Conservation (phyloP, 768 basidiomycete species). For the Rhodotorula sphaerocarpa region DNA sequence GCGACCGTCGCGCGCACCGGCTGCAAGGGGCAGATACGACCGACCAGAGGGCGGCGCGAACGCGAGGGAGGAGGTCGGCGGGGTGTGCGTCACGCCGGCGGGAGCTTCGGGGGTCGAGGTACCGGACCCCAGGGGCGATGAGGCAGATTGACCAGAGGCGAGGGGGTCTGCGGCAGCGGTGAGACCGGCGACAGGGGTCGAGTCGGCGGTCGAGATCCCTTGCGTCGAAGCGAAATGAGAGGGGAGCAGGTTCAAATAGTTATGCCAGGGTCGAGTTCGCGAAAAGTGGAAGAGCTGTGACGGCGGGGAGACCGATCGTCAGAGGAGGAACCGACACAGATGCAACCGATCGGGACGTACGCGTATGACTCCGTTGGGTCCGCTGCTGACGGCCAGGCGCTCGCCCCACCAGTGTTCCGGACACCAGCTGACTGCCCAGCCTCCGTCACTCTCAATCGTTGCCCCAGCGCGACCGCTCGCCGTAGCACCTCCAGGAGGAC, state of each 20-base stretch:
- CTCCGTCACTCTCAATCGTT: conserved; percentile 75
- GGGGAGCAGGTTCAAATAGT: conserved; percentile 44
- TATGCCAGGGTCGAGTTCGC: conserved; percentile 50
- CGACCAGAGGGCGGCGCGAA: conserved; percentile 94
- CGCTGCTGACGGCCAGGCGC: conserved; percentile 67
- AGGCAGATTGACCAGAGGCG: neutral
- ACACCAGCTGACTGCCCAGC: conserved; percentile 92
- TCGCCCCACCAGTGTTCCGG: conserved; percentile 95
- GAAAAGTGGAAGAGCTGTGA: conserved; percentile 68
- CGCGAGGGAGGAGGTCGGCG: conserved; percentile 69
- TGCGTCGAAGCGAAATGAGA: conserved; percentile 8
- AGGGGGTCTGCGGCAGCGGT: conserved; percentile 25
- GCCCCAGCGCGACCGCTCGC: conserved; percentile 32
- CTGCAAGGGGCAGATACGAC: conserved; percentile 87
- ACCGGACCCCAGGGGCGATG: neutral
- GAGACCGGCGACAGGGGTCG: conserved; percentile 37
- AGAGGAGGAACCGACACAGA: neutral
- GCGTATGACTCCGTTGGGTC: conserved; percentile 65
- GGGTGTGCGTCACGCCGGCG: conserved; percentile 44
- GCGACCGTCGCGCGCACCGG: conserved; percentile 74
- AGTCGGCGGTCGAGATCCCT: neutral
- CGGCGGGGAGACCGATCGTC: neutral
- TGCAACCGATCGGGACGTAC: conserved; percentile 46
- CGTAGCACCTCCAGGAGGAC: conserved; percentile 45
- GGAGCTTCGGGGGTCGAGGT: conserved; percentile 31